These are phyloP conservation scores for Aspergillus ostianus DNA, from an alignment of 495 filamentous ascomycete genomes.

Conservation along the genomic window DNA sequence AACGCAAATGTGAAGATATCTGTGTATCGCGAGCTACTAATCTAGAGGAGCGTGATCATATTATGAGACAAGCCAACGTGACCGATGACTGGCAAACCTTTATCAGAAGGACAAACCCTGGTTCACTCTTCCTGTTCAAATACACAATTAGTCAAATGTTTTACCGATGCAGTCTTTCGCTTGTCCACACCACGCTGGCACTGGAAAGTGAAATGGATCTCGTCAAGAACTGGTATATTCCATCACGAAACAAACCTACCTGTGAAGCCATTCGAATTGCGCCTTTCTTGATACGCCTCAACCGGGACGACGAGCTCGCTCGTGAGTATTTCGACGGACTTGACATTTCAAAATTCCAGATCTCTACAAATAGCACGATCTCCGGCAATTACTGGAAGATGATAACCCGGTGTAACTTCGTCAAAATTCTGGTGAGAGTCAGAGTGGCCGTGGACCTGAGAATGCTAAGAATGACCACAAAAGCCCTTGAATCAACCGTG, in stretches of 20 bases:
- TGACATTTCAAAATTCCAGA: too few relatives aligned
- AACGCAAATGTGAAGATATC: neutral
- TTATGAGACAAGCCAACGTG: neutral
- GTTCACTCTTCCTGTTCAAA: too few relatives aligned
- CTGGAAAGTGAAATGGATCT: neutral
- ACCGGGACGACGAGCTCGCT: neutral
- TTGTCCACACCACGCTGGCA: neutral
- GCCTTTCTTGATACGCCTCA: neutral
- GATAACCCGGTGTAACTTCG: neutral
- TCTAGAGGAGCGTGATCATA: neutral
- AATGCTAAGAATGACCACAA: neutral
- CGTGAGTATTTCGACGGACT: too few relatives aligned
- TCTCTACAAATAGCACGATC: too few relatives aligned
- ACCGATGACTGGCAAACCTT: too few relatives aligned
- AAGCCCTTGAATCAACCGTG: neutral
- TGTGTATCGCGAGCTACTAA: neutral
- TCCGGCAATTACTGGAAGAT: too few relatives aligned
- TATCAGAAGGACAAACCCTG: too few relatives aligned
- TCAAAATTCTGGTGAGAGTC: neutral
- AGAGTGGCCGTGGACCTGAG: neutral
- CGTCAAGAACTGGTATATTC: neutral
- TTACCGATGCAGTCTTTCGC: neutral
- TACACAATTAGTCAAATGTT: too few relatives aligned
- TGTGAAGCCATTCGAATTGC: neutral
- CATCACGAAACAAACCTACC: too few relatives aligned